These are phyloP conservation scores for Oxytropis ochrocephala DNA, from an alignment of 306 rosid genomes.

Conservation along the genomic window DNA sequence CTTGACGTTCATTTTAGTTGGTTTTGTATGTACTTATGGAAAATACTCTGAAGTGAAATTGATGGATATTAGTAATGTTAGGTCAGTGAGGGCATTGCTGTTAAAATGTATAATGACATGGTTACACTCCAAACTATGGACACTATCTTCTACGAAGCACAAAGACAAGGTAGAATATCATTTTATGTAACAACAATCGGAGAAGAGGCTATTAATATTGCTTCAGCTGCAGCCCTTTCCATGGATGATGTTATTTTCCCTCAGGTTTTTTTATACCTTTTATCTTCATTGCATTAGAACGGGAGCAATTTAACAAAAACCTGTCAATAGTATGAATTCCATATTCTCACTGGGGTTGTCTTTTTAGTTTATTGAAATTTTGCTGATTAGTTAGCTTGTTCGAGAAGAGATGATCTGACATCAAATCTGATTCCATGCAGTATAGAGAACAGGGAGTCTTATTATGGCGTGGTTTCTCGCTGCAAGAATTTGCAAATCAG, in stretches of 20 bases:
- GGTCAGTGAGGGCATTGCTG: constrained; percentile 56
- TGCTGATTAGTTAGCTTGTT: not conserved
- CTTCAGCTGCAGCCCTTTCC: constrained; percentile 83
- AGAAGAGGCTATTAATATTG: constrained; percentile 83
- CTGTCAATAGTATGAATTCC: not conserved
- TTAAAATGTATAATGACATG: constrained; percentile 73
- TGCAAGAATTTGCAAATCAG: constrained; percentile 86
- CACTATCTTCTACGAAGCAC: constrained; percentile 79
- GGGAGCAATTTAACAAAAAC: not conserved
- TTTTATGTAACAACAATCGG: constrained; percentile 71
- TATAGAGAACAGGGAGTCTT: constrained; percentile 83
- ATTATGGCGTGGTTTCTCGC: constrained; percentile 88
- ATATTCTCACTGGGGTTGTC: not conserved
- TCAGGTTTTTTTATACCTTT: constrained; percentile 48
- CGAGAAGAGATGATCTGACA: constrained; percentile 1
- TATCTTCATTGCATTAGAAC: not conserved
- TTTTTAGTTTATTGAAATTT: not conserved
- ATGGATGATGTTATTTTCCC: constrained; percentile 69
- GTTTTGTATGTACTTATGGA: not conserved
- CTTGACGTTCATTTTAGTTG: not conserved
- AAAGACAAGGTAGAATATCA: constrained; percentile 91
- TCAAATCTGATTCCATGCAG: constrained; percentile 37
- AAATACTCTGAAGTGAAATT: not conserved
- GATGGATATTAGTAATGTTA: constrained; percentile 17
- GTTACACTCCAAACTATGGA: constrained; percentile 87